phyloP scores from a whole-genome alignment of 1,139 yeast species.

The Protomyces lactucae-debilis region DNA sequence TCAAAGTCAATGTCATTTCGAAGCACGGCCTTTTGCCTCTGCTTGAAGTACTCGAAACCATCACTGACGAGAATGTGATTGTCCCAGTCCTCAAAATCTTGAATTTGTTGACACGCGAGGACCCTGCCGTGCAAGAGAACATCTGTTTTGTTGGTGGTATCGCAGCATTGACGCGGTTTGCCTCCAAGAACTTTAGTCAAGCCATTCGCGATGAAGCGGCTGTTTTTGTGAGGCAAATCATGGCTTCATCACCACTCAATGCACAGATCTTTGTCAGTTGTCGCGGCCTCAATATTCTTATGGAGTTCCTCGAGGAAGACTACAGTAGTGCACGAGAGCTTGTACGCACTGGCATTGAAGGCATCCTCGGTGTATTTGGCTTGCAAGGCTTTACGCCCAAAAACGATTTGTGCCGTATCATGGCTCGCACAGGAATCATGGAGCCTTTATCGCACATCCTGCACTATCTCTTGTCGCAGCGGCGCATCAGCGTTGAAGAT shows the following conservation, averaged over 20 bases:
- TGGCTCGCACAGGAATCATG: constrained; percentile 49
- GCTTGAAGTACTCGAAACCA: constrained; percentile 48
- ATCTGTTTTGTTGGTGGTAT: constrained; percentile 56
- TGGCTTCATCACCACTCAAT: constrained; percentile 44
- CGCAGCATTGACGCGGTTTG: constrained; percentile 45
- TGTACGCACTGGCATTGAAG: constrained; percentile 48
- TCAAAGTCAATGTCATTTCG: constrained; percentile 40
- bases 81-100: constrained; percentile 45
- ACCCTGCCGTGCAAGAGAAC: constrained; percentile 46
- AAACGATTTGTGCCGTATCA: constrained; percentile 54
- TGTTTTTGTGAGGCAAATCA: constrained; percentile 43
- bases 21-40: constrained; percentile 51
- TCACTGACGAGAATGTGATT: constrained; percentile 42
- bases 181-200: constrained; percentile 42
- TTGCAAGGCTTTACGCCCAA: constrained; percentile 43
- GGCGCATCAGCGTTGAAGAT: constrained; percentile 24
- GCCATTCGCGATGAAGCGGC: constrained; percentile 48
- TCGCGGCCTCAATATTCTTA: constrained; percentile 53
- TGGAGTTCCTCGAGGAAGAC: constrained; percentile 51
- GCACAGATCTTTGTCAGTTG: constrained; percentile 52
- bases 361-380: constrained; percentile 48
- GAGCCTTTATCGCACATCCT: constrained; percentile 51
- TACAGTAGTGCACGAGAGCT: constrained; percentile 47
- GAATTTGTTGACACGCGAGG: constrained; percentile 43
- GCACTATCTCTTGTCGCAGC: constrained; percentile 34